Evolutionary conservation across 768 basidiomycete species (phyloP).

Genomic region (Phylloporus arenicola): DNA sequence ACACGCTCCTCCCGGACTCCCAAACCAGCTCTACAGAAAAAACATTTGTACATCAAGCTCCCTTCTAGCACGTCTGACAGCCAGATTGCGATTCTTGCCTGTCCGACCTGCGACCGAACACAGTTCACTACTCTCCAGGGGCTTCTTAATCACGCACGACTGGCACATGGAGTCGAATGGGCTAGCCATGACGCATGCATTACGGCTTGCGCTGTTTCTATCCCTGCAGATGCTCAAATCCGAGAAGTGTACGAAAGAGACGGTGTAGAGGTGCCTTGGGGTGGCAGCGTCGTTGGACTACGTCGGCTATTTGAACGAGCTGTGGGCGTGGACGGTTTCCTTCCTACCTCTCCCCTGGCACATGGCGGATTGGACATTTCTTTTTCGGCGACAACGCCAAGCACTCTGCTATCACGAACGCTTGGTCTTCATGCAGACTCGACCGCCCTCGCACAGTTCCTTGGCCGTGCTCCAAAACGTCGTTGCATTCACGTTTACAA

Average conservation of each 20-base stretch:
- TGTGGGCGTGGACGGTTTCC: conserved; percentile 34
- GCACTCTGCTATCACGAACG: conserved; percentile 41
- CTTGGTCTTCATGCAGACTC: conserved; percentile 49
- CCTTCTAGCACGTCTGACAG: conserved; percentile 24
- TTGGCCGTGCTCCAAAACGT: conserved; percentile 40
- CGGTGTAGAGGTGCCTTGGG: conserved; percentile 32
- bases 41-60: conserved; percentile 38
- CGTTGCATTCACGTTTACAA: conserved; percentile 36
- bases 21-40: conserved; percentile 28
- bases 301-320: conserved; percentile 46
- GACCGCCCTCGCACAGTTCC: conserved; percentile 46
- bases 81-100: conserved; percentile 33
- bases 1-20: conserved; percentile 26
- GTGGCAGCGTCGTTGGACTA: conserved; percentile 39
- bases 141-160: conserved; percentile 47
- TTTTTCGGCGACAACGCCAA: conserved; percentile 15
- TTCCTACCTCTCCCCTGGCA: conserved; percentile 9
- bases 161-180: conserved; percentile 44
- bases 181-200: conserved; percentile 51
- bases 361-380: not conserved
- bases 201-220: conserved; percentile 37
- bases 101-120: conserved; percentile 40
- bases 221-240: conserved; percentile 28
- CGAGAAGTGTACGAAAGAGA: conserved; percentile 37
- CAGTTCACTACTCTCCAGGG: conserved; percentile 51